Evolutionary conservation across 441 rosid species (phyloP), one percentile per base, ranked within the genome.

Genomic region (Bruguiera hainesii): DNA sequence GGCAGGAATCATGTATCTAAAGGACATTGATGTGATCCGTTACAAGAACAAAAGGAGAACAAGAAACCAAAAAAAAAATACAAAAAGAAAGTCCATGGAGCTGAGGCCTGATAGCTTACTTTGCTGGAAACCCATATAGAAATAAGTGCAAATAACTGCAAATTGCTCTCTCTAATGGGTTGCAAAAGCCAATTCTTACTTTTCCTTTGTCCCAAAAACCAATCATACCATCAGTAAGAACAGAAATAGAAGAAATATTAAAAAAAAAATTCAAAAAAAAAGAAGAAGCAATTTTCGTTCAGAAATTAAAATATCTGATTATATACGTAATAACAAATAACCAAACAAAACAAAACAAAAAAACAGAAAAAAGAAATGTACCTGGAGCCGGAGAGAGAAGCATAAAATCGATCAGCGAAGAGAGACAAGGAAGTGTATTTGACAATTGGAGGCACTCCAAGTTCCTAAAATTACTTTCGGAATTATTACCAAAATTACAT

Each of bases 111-210:
- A 56, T 49, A 15, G 52, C 83, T 66, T 49, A 87, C 96, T 81
- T 90, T 90, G 79, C 87, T 87, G 11, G 94, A 84, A 75, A 88
- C 75, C 97, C 97, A 90, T 13, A 88, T 39, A 29, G 93, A 82
- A 79, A 86, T 52, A 13, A 90, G 89, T 7, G 79, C 84, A 81
- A 88, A 90, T 8, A 90, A 65, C 76, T 88, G 96, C 79, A 90
- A 66, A 81, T 83, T 90, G 84, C 95, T 80, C 75, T 88, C 89
- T 42, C 70, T 81, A 55, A 82, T 20, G 13, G 93, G 88, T 63
- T 78, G 75, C 80, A 90, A 62, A 58, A 93, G 85, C 98, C 93
- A 89, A 71, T 80, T 86, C 26, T 76, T 74, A 56, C 46, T 48
- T 20, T 69, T 74, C 65, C 70, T 72, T 20, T 56, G 66, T 64